Evolutionary conservation across 2,329 filamentous ascomycete genomes (phyloP), one percentile per base, ranked within the genome.

Genomic region (Phaeomoniella chlamydospora): DNA sequence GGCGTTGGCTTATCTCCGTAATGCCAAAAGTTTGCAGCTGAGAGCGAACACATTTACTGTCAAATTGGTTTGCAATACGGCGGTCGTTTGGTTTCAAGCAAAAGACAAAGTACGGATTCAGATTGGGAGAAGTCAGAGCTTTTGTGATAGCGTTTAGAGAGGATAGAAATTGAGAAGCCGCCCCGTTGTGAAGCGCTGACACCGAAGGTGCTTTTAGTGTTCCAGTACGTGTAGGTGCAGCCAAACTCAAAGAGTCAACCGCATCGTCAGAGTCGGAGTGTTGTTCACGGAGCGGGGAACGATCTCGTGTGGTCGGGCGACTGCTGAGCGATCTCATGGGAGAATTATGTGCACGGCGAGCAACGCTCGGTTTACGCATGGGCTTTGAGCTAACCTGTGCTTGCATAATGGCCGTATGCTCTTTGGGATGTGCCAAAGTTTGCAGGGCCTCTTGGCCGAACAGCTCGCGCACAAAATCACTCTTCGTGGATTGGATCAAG

Each of bases 61-160:
- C 90, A 49, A 96, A 98, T 52, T 98, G 90, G 47, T 98, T 98
- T 42, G 90, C 88, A 45, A 98, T 98, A 34, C 90, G 77, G 36
- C 90, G 74, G 54, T 98, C 90, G 48, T 98, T 98, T 15, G 90
- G 88, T 60, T 98, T 98, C 43, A 98, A 62, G 51, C 90, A 98
- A 59, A 98, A 94, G 31, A 98, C 74, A 48, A 94, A 96, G 59
- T 98, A 98, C 1, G 81, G 74, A 50, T 98, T 98, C 9, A 86
- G 82, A 50, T 86, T 83, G 3, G 79, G 73, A 2, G 82, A 76
- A 2, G 76, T 80, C 31, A 98, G 66, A 2, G 85, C 87, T 48
- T 88, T 87, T 39, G 79, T 92, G 39, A 98, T 83, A 40, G 90
- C 92, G 45, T 94, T 84, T 16, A 98, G 65, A 0, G 87, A 82